Base-by-base conservation (phyloP, 305 asterid species). In the Withania somnifera region DNA sequence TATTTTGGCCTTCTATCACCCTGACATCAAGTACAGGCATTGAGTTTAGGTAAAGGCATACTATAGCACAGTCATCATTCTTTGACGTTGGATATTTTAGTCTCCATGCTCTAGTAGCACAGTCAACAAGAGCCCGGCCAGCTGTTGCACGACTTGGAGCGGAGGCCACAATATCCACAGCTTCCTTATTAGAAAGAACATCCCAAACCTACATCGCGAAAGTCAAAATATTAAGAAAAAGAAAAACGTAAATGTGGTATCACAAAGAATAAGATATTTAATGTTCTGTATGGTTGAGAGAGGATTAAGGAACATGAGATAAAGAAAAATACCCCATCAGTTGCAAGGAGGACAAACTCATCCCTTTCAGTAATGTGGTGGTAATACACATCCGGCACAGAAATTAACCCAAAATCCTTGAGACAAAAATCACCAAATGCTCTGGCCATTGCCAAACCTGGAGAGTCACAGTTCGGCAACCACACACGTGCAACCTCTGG, bases 371-470 rank as follows among this genome's bases (percentile, higher is more conserved):
- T 88, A 78, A 95, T 87, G 83, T 50, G 93, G 88, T 86, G 97
- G 86, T 95, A 89, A 85, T 90, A 95, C 83, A 95, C 93, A 82
- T 94, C 98, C 1, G 99, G 99, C 24, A 87, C 93, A 84, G 99
- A 95, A 81, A 95, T 95, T 68, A 95, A 86, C 58, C 99, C 99
- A 68, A 94, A 95, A 84, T 95, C 98, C 90, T 95, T 95, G 61
- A 95, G 88, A 81, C 99, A 95, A 86, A 95, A 95, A 84, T 95
- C 99, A 32, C 99, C 99, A 71, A 95, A 95, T 57, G 99, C 98
- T 88, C 99, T 87, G 58, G 99, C 99, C 99, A 95, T 95, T 67
- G 99, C 99, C 86, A 95, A 87, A 60, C 99, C 99, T 1, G 99
- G 99, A 0, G 99, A 91, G 81, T 95, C 99, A 20, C 97, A 93